phyloP scores from a whole-genome alignment of 208 protist genomes.

The Crithidia brevicula region DNA sequence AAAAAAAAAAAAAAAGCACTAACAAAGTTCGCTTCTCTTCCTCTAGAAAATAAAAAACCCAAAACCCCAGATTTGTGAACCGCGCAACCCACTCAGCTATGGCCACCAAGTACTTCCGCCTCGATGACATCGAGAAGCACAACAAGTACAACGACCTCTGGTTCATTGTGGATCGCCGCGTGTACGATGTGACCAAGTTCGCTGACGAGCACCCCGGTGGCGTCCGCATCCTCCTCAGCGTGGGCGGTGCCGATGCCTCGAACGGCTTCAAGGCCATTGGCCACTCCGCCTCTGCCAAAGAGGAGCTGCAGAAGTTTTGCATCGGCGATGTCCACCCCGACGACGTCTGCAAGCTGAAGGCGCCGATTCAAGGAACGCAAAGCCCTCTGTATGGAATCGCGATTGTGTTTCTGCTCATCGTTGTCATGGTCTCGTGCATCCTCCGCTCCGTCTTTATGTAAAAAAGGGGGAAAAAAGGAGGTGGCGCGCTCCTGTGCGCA shows the following conservation, averaged over 20 bases:
- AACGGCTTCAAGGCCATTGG: constrained; percentile 83
- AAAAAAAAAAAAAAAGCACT: constrained; percentile 2
- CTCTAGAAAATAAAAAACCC: not conserved
- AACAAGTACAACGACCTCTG: constrained; percentile 67
- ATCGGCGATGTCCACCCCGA: constrained; percentile 72
- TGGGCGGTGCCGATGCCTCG: constrained; percentile 78
- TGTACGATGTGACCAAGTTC: constrained; percentile 84
- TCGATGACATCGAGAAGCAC: constrained; percentile 69
- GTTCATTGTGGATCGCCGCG: constrained; percentile 82
- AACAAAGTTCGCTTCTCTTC: too few relatives aligned
- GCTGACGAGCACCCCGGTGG: constrained; percentile 86
- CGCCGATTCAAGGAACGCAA: constrained; percentile 25
- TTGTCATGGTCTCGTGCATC: constrained; percentile 37
- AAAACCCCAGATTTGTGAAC: too few relatives aligned
- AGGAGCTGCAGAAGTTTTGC: constrained; percentile 73
- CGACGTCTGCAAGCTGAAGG: constrained; percentile 36
- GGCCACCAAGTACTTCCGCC: constrained; percentile 41
- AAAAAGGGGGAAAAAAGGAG: too few relatives aligned
- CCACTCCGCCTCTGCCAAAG: constrained; percentile 68
- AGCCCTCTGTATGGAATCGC: constrained; percentile 32
- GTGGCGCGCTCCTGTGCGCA: too few relatives aligned
- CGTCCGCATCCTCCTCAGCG: constrained; percentile 69
- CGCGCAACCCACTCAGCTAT: not conserved
- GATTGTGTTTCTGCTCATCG: constrained; percentile 39
- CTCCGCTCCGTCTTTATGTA: constrained; percentile 27